Evolutionary conservation across 805 yeast genomes (phyloP).

Genomic region (Candida succiphila): DNA sequence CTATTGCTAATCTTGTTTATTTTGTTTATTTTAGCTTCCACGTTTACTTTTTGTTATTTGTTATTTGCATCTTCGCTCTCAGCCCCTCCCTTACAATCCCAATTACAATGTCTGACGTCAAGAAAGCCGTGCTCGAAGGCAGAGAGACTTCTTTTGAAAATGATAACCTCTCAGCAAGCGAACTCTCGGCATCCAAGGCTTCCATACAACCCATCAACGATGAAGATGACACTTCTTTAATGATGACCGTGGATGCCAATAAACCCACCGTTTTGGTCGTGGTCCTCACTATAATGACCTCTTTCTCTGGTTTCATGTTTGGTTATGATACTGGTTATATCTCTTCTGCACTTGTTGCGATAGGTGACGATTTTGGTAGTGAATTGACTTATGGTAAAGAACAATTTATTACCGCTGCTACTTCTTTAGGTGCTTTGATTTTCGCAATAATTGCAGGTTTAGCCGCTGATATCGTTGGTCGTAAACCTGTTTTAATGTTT

Average conservation of each 20-base stretch:
- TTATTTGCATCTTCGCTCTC: no score
- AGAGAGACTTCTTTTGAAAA: background rate
- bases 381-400: constrained; percentile 65
- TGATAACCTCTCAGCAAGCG: background rate
- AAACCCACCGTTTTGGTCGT: constrained; percentile 57
- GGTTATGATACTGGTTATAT: constrained; percentile 98
- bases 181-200: background rate
- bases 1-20: no score
- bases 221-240: constrained; percentile 38
- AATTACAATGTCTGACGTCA: background rate
- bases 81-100: no score
- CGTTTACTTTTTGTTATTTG: background rate
- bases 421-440: constrained; percentile 85
- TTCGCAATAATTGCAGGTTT: constrained; percentile 75
- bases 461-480: constrained; percentile 73
- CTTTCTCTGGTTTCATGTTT: constrained; percentile 92
- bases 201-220: constrained; percentile 31
- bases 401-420: constrained; percentile 88
- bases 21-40: background rate
- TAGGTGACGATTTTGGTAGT: constrained; percentile 65
- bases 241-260: constrained; percentile 37
- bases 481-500: constrained; percentile 74
- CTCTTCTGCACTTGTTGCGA: constrained; percentile 82
- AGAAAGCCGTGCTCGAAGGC: constrained; percentile 1
- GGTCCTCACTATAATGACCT: constrained; percentile 61